Conservation (phyloP, 2,329 filamentous ascomycete species). For the Calonectria leucothoes region DNA sequence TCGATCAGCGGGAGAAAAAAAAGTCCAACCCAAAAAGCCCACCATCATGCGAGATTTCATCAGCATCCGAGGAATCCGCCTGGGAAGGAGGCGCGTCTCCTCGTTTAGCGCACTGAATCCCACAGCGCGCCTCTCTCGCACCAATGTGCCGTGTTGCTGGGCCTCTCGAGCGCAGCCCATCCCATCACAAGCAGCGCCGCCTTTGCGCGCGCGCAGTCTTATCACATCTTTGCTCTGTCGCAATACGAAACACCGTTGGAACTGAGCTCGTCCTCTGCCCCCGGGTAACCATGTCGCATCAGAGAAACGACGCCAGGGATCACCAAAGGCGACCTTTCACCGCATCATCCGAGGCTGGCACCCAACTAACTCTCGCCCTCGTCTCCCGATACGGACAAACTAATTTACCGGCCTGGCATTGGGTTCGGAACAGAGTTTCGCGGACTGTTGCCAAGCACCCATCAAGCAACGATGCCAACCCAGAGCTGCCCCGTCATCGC, state of each 20-base stretch:
- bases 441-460: not conserved
- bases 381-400: not conserved
- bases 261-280: not conserved
- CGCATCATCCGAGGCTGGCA: not conserved
- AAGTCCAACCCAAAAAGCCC: not conserved
- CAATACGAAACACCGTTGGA: not conserved
- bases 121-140: not conserved
- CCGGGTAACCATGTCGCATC: not conserved
- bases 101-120: not conserved
- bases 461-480: not conserved
- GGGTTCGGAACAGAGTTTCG: not conserved
- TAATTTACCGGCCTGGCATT: constrained; percentile 1
- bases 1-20: not conserved
- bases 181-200: not conserved
- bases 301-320: not conserved
- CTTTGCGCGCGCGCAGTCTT: not conserved
- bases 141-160: not conserved
- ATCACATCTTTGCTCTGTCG: not conserved
- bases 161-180: not conserved
- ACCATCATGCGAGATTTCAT: constrained; percentile 18
- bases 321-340: not conserved
- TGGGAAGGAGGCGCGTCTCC: not conserved
- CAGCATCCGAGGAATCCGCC: constrained; percentile 5
- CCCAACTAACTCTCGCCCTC: not conserved
- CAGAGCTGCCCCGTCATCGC: not conserved